Evolutionary conservation across 148 eudicot species (phyloP).

Genomic region (Oxyria digyna): DNA sequence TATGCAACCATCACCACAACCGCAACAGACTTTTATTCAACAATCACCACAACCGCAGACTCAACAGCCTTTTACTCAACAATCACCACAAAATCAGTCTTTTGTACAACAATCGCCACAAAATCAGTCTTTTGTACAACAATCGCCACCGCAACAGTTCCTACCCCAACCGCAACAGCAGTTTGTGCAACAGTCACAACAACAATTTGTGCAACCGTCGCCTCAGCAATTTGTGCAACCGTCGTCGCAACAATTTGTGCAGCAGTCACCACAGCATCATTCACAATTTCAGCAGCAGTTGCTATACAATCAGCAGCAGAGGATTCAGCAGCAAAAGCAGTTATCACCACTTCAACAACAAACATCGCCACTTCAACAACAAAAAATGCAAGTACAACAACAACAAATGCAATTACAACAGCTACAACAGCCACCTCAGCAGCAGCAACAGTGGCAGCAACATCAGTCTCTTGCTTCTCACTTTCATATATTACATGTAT

Average conservation of each 20-base stretch:
- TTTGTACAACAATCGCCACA: constrained; percentile 26
- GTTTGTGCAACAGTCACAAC: constrained; percentile 9
- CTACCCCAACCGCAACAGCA: constrained; percentile 6
- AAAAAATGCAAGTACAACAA: not conserved
- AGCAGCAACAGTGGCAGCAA: constrained; percentile 22
- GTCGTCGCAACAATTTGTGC: constrained; percentile 18
- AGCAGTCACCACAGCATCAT: constrained; percentile 16
- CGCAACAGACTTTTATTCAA: constrained; percentile 16
- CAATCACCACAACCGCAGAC: constrained; percentile 9
- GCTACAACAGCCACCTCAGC: constrained; percentile 9
- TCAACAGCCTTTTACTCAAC: constrained; percentile 9
- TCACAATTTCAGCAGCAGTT: constrained; percentile 3
- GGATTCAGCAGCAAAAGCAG: constrained; percentile 7
- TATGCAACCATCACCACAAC: constrained; percentile 12
- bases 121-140: constrained; percentile 16
- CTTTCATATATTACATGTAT: constrained; percentile 66
- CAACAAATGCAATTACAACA: constrained; percentile 13
- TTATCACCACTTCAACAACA: constrained; percentile 12
- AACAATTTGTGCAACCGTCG: constrained; percentile 15
- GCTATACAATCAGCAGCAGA: constrained; percentile 2
- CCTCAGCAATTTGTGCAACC: constrained; percentile 7
- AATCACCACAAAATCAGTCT: constrained; percentile 18
- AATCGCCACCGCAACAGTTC: constrained; percentile 21
- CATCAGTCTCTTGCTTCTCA: constrained; percentile 78
- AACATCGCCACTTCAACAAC: constrained; percentile 27